These are phyloP conservation scores for Cyclotella baltica DNA, from an alignment of 108 stramenopile genomes.

Conservation along the genomic window DNA sequence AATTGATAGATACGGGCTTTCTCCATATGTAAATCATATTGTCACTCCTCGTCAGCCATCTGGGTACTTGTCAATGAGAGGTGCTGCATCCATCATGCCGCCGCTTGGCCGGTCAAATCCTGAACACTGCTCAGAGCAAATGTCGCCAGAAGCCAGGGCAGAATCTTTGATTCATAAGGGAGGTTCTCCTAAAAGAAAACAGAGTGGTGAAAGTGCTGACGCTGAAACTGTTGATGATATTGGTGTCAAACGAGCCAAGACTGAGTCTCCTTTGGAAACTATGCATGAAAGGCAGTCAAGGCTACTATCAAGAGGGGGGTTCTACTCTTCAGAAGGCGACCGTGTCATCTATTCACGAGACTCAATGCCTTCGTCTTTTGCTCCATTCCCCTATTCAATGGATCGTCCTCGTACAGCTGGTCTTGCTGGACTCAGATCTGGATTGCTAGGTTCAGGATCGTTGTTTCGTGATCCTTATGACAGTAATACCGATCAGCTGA, in stretches of 20 bases:
- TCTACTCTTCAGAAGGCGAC: background rate
- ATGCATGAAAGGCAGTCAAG: background rate
- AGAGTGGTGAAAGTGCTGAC: background rate
- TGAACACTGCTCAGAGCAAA: too few relatives aligned
- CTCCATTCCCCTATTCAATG: background rate
- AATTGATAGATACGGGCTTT: background rate
- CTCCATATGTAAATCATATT: slow-evolving; percentile 5
- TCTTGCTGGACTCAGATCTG: background rate
- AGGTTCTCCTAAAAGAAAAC: background rate
- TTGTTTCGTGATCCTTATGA: background rate
- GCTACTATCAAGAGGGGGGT: background rate
- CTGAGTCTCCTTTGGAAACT: background rate
- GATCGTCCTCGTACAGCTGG: background rate
- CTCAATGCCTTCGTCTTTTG: background rate
- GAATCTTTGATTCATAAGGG: background rate
- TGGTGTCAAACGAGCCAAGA: background rate
- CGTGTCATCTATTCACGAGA: background rate
- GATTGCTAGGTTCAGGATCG: background rate
- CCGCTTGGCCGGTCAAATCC: background rate
- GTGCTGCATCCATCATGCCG: background rate
- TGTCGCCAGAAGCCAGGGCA: background rate
- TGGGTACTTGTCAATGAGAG: too few relatives aligned
- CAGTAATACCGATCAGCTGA: background rate
- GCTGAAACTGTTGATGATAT: background rate
- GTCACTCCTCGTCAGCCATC: background rate